Conservation (phyloP, 225 moss, liverwort and hornwort species). For the Marchantia paleacea region DNA sequence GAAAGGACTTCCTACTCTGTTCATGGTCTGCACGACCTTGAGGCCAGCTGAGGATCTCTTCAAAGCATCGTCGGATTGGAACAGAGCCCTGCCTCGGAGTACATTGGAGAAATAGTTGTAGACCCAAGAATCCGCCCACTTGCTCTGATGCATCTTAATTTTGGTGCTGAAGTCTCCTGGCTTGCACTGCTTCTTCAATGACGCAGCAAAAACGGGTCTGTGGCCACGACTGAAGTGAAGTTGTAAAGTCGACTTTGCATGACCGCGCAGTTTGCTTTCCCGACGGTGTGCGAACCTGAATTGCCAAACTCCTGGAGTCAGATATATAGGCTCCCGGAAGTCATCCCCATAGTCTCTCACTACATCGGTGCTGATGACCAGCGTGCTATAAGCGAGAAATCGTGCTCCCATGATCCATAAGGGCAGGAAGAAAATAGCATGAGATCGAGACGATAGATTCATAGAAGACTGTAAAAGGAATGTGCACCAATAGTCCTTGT, state of each 20-base stretch:
- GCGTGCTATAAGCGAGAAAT: too few species aligned
- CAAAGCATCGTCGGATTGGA: constrained; percentile 33
- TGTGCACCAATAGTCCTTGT: too few species aligned
- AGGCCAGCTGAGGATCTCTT: neutral
- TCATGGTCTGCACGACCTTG: neutral
- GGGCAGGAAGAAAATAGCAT: too few species aligned
- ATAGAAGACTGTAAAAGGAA: too few species aligned
- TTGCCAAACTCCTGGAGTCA: too few species aligned
- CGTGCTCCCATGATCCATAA: too few species aligned
- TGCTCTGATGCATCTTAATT: constrained; percentile 12
- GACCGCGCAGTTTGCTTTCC: constrained; percentile 37
- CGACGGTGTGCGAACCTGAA: constrained; percentile 46
- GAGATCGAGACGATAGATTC: too few species aligned
- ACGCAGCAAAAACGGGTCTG: constrained; percentile 25
- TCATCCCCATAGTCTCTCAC: too few species aligned
- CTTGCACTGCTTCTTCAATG: constrained; percentile 34
- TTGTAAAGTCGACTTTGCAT: constrained; percentile 41
- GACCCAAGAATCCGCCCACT: constrained; percentile 34
- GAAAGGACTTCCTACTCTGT: neutral
- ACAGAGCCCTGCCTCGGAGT: constrained; percentile 21
- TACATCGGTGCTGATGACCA: too few species aligned
- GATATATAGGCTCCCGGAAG: too few species aligned
- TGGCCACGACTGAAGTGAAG: constrained; percentile 9
- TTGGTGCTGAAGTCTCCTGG: neutral
- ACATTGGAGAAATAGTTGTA: constrained; percentile 35